Percentiles rank a stretch among this genome's conserved stretches.
Conservation (phyloP, 306 rosid species). For the Corylus heterophylla region DNA sequence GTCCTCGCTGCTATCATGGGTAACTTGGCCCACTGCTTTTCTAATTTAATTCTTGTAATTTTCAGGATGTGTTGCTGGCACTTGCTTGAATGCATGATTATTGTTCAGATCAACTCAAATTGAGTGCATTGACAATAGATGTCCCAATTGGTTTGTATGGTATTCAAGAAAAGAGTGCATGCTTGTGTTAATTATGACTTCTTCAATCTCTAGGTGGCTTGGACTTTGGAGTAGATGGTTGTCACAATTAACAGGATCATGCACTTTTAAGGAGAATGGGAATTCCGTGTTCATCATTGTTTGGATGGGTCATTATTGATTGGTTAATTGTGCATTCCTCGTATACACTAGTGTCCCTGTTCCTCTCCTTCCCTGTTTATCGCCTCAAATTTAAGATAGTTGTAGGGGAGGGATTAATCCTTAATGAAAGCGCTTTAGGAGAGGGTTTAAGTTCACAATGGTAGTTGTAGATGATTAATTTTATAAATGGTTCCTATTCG, state of each 20-base stretch:
- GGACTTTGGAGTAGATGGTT: not conserved
- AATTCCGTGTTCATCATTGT: not conserved
- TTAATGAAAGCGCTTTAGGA: not conserved
- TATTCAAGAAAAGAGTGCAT: not conserved
- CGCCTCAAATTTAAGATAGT: not conserved
- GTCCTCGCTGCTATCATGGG: constrained; percentile 99
- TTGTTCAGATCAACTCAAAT: not conserved
- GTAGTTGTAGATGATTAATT: not conserved
- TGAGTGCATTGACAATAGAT: not conserved
- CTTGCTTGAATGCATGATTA: constrained; percentile 14
- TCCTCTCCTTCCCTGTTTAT: not conserved
- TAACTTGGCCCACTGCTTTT: constrained; percentile 36
- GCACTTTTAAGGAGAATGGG: not conserved
- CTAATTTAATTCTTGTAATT: not conserved
- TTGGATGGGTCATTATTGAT: not conserved
- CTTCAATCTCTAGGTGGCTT: not conserved
- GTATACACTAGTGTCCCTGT: not conserved
- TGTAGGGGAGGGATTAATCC: not conserved
- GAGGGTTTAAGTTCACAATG: not conserved
- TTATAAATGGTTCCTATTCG: not conserved
- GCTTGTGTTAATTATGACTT: not conserved
- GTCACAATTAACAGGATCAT: not conserved
- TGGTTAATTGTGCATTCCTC: not conserved
- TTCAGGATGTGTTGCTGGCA: constrained; percentile 4
- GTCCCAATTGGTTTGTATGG: not conserved